phyloP scores from a whole-genome alignment of 345 rosid genomes.

The Citrus maxima region DNA sequence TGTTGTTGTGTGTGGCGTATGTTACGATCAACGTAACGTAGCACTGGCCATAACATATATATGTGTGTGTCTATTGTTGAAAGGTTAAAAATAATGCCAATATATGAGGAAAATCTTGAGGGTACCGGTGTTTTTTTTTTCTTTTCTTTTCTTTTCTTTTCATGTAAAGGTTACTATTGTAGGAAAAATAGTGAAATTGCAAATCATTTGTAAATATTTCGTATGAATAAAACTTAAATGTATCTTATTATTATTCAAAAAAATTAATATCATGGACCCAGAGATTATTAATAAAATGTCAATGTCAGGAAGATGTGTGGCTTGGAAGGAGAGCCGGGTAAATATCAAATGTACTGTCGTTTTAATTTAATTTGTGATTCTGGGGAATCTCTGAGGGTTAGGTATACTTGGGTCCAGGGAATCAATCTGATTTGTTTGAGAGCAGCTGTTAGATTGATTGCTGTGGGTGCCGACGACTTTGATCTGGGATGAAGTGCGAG shows the following conservation, averaged over 20 bases:
- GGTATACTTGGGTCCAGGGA: background rate
- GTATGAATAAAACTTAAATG: background rate
- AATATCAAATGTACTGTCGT: background rate
- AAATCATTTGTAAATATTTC: no score
- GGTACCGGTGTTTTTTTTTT: no score
- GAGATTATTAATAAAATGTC: background rate
- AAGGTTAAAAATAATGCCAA: no score
- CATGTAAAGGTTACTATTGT: no score
- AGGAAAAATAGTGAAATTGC: background rate
- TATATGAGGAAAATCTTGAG: background rate
- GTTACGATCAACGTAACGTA: no score
- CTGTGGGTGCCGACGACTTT: background rate
- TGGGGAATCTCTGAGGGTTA: background rate
- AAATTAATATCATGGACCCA: background rate
- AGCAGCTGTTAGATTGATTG: background rate
- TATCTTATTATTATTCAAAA: no score
- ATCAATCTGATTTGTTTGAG: background rate
- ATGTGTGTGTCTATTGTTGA: no score
- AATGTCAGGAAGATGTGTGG: background rate
- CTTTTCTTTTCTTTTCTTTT: no score
- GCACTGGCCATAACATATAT: no score
- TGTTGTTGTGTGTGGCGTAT: no score
- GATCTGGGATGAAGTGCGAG: no score
- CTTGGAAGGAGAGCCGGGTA: background rate
- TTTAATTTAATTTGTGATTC: background rate